A percentile compares a stretch with the other conserved stretches of the same genome.
These are phyloP conservation scores for Fraxinus pennsylvanica DNA, from an alignment of 257 asterid species.

Conservation along the genomic window DNA sequence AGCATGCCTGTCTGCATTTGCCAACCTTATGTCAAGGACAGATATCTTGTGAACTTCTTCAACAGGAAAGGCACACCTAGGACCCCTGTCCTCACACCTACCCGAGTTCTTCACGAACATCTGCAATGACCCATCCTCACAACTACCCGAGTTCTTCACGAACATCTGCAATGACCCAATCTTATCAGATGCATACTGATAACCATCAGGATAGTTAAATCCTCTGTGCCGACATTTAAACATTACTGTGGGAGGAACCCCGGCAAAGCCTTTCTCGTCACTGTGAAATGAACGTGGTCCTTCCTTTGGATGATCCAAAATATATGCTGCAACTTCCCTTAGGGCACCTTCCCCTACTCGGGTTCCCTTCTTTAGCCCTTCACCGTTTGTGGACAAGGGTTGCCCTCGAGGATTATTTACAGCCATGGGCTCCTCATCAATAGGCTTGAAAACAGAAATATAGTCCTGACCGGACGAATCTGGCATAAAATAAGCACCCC, in stretches of 20 bases:
- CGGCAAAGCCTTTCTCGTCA: slow-evolving; percentile 67
- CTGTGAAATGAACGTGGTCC: slow-evolving; percentile 40
- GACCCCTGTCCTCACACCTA: slow-evolving; percentile 86
- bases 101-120: slow-evolving; percentile 56
- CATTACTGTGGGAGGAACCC: slow-evolving; percentile 73
- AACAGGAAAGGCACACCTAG: slow-evolving; percentile 60
- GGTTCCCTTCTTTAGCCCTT: slow-evolving; percentile 79
- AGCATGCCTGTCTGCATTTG: slow-evolving; percentile 72
- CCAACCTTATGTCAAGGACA: slow-evolving; percentile 71
- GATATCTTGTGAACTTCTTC: slow-evolving; percentile 77
- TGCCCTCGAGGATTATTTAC: slow-evolving; percentile 68
- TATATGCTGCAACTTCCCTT: slow-evolving; percentile 77
- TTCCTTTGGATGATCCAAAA: slow-evolving; percentile 62
- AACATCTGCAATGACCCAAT: slow-evolving; percentile 65
- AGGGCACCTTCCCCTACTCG: slow-evolving; percentile 80
- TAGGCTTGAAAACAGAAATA: slow-evolving; percentile 66
- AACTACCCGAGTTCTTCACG: slow-evolving; percentile 68
- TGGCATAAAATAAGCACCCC: slow-evolving; percentile 78
- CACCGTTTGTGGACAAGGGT: slow-evolving; percentile 61
- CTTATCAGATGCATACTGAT: slow-evolving; percentile 35
- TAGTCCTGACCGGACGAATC: slow-evolving; percentile 56
- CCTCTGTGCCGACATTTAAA: slow-evolving; percentile 52
- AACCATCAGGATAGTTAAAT: slow-evolving; percentile 49
- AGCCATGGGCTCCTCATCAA: slow-evolving; percentile 85
- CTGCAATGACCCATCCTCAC: slow-evolving; percentile 89